Evolutionary conservation across 306 rosid genomes (phyloP).

Genomic region (Betula pendula): DNA sequence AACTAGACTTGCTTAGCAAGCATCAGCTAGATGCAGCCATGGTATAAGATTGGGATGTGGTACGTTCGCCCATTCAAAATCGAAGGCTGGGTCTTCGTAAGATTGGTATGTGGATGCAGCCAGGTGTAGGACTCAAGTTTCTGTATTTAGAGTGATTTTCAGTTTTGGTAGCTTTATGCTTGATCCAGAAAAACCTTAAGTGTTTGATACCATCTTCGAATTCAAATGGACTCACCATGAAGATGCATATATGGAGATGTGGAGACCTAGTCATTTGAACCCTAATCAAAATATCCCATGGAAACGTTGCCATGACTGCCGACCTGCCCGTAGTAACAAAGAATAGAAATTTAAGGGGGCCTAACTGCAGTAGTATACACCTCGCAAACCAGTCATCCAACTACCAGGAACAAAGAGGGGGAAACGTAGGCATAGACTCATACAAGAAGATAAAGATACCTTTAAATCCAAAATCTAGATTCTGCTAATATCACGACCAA

Average conservation of each 20-base stretch:
- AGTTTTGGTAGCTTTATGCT: too few species aligned
- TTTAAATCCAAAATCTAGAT: constrained; percentile 44
- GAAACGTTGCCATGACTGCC: not conserved
- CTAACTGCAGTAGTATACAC: not conserved
- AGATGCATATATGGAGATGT: not conserved
- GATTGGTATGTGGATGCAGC: too few species aligned
- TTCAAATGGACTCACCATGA: constrained; percentile 22
- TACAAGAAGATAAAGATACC: constrained; percentile 26
- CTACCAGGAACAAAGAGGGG: not conserved
- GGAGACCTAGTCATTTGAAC: not conserved
- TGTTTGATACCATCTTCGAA: too few species aligned
- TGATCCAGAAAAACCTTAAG: too few species aligned
- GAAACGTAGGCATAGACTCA: not conserved
- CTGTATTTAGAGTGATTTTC: too few species aligned
- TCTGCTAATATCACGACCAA: constrained; percentile 94
- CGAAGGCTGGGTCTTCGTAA: too few species aligned
- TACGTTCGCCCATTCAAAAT: too few species aligned
- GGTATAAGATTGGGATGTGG: too few species aligned
- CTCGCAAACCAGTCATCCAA: not conserved
- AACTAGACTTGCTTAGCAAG: too few species aligned
- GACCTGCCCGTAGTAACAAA: constrained; percentile 11
- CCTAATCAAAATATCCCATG: not conserved
- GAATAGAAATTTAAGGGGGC: constrained; percentile 11
- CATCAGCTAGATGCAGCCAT: too few species aligned
- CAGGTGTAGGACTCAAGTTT: too few species aligned